phyloP scores from a whole-genome alignment of 73 alveolate species.

The Paramecium sexaurelia region DNA sequence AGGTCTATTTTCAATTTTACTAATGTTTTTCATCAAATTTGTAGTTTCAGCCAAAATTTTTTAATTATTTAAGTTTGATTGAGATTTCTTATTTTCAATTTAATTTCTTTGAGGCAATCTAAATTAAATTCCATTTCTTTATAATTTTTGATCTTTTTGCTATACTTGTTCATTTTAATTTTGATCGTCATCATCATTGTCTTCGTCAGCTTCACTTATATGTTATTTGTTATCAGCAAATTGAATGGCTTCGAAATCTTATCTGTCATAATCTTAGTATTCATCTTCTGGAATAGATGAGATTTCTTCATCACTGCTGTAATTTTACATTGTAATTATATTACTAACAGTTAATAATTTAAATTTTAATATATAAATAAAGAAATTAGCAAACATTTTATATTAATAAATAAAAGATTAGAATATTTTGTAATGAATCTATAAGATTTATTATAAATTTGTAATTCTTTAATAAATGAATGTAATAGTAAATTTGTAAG shows the following conservation, averaged over 20 bases:
- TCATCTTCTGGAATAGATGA: conserved; percentile 48
- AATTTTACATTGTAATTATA: conserved; percentile 6
- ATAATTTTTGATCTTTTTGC: background rate
- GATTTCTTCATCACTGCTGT: conserved; percentile 29
- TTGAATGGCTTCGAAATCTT: conserved; percentile 20
- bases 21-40: background rate
- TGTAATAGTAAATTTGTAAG: background rate
- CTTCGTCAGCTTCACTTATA: background rate
- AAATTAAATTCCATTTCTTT: background rate
- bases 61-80: background rate
- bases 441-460: background rate
- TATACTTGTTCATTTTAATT: background rate
- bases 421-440: background rate
- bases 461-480: background rate
- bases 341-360: background rate
- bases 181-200: background rate
- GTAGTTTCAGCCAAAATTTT: background rate
- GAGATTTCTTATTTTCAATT: background rate
- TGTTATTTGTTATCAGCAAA: background rate
- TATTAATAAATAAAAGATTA: background rate
- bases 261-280: background rate
- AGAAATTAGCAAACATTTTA: background rate
- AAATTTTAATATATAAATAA: background rate
- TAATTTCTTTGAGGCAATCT: background rate
- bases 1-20: conserved; percentile 18